Conservation (phyloP, 345 rosid genomes). For the Mangifera indica region DNA sequence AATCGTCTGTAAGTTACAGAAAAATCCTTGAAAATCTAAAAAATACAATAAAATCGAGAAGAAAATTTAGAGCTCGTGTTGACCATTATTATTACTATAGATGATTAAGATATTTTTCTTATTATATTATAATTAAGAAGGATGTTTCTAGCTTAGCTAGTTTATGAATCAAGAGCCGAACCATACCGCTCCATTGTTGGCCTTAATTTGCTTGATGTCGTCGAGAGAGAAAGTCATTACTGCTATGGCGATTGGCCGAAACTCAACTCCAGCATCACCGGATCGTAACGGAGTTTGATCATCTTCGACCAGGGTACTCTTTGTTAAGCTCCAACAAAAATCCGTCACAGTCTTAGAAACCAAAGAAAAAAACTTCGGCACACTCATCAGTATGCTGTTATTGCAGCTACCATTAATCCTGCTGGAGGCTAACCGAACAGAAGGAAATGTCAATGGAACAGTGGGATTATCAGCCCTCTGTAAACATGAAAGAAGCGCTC, state of each 20-base stretch:
- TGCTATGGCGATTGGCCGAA: constrained; percentile 26
- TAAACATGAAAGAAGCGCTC: constrained; percentile 37
- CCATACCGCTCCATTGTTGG: constrained; percentile 35
- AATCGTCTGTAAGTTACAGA: constrained; percentile 28
- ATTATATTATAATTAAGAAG: no score
- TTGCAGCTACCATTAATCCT: background rate
- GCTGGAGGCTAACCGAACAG: background rate
- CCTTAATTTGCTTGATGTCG: constrained; percentile 36
- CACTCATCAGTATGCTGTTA: background rate
- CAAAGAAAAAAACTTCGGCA: constrained; percentile 7
- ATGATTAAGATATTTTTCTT: no score
- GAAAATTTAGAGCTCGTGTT: background rate
- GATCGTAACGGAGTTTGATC: constrained; percentile 34
- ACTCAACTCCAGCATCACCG: constrained; percentile 32
- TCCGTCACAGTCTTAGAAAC: constrained; percentile 31
- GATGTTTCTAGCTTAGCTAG: no score
- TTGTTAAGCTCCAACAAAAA: constrained; percentile 37
- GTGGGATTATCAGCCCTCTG: constrained; percentile 40
- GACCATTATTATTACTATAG: no score
- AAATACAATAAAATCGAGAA: background rate
- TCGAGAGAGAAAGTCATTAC: constrained; percentile 38
- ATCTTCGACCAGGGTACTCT: constrained; percentile 42
- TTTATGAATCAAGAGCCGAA: background rate
- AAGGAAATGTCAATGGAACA: constrained; percentile 37
- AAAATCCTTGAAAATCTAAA: background rate